These are phyloP conservation scores for Picochlorum sp. DNA, from an alignment of 139 green algal species.

Conservation along the genomic window DNA sequence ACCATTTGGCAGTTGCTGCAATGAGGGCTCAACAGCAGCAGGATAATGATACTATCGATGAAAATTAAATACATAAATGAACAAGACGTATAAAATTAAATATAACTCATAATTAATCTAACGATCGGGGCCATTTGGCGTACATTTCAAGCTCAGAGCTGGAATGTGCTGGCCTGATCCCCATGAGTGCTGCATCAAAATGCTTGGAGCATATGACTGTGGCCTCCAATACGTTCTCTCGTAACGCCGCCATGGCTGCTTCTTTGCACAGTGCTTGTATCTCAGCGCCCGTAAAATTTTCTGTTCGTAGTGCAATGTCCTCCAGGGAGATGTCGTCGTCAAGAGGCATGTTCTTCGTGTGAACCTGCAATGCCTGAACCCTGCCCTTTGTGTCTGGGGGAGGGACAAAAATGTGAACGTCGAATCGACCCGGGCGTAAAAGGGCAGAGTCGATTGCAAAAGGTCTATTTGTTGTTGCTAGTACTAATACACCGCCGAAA, in stretches of 20 bases:
- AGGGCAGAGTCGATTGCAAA: constrained; percentile 60
- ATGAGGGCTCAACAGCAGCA: background rate
- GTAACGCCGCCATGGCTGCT: constrained; percentile 65
- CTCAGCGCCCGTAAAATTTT: constrained; percentile 55
- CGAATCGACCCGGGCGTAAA: constrained; percentile 71
- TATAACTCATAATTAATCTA: background rate
- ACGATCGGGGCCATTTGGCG: constrained; percentile 5
- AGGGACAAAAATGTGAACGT: constrained; percentile 77
- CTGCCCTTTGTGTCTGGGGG: constrained; percentile 60
- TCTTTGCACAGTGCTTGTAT: constrained; percentile 65
- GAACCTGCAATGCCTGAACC: constrained; percentile 30
- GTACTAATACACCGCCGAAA: constrained; percentile 55
- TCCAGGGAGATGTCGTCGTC: constrained; percentile 59
- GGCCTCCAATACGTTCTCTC: constrained; percentile 48
- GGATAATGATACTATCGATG: too few relatives aligned
- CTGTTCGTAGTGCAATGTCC: constrained; percentile 30
- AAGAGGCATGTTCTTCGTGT: constrained; percentile 50
- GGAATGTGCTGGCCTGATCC: background rate
- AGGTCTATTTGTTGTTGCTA: constrained; percentile 75
- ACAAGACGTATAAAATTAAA: background rate
- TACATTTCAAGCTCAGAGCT: constrained; percentile 25
- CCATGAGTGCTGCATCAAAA: constrained; percentile 29
- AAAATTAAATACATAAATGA: background rate
- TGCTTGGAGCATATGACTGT: constrained; percentile 29
- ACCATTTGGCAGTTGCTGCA: background rate